phyloP scores from a whole-genome alignment of 2,329 filamentous ascomycete species.

The Pseudofabraea citricarpa region DNA sequence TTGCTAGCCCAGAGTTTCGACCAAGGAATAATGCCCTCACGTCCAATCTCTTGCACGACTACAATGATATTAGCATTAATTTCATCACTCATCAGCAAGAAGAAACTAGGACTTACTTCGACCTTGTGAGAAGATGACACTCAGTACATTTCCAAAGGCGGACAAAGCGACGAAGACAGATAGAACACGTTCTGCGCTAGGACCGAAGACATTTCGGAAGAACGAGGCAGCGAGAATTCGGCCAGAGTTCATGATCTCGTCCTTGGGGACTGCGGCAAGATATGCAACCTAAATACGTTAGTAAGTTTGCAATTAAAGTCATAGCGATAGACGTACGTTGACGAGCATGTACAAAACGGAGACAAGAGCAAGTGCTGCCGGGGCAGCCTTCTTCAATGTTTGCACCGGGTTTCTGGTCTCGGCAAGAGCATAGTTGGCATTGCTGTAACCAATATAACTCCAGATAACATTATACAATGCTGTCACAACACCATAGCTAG shows the following conservation, averaged over 20 bases:
- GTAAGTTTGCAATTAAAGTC: not conserved
- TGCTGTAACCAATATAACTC: constrained; percentile 64
- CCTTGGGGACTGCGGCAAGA: constrained; percentile 53
- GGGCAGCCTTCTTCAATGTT: constrained; percentile 62
- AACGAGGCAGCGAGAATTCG: constrained; percentile 49
- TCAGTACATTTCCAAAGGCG: constrained; percentile 62
- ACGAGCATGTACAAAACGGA: constrained; percentile 60
- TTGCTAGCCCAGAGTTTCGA: constrained; percentile 60
- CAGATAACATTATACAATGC: constrained; percentile 70
- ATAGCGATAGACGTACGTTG: constrained; percentile 35
- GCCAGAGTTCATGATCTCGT: constrained; percentile 46
- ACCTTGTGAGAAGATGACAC: constrained; percentile 64
- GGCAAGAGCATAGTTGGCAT: constrained; percentile 61
- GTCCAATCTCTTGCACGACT: constrained; percentile 60
- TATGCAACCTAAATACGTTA: constrained; percentile 44
- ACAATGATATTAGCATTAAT: not conserved
- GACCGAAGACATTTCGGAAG: constrained; percentile 52
- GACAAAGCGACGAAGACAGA: constrained; percentile 64
- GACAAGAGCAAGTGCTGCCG: constrained; percentile 52
- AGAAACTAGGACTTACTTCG: constrained; percentile 30
- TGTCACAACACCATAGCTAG: constrained; percentile 56
- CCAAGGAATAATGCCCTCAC: constrained; percentile 62
- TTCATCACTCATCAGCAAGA: not conserved
- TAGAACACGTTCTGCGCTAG: constrained; percentile 50
- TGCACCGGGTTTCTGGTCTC: constrained; percentile 62